phyloP scores from a whole-genome alignment of 2,329 filamentous ascomycete genomes.

The Penicillium hesseltinei region DNA sequence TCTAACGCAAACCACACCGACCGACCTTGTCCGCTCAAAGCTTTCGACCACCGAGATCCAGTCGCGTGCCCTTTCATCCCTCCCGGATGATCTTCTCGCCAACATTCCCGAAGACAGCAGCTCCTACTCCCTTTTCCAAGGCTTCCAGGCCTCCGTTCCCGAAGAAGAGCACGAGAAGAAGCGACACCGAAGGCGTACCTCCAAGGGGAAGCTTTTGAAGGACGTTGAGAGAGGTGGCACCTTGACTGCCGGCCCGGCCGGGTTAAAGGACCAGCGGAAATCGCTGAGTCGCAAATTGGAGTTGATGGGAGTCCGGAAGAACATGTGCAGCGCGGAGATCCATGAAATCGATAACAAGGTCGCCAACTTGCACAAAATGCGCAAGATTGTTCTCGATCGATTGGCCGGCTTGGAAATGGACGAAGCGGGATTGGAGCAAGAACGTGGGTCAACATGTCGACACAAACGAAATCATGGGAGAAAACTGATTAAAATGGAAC shows the following conservation, averaged over 20 bases:
- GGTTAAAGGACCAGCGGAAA: constrained; percentile 76
- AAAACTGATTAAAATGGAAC: constrained; percentile 7
- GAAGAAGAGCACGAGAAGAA: constrained; percentile 63
- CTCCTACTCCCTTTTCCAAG: constrained; percentile 90
- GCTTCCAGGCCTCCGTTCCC: constrained; percentile 87
- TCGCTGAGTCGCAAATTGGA: constrained; percentile 81
- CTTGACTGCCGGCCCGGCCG: constrained; percentile 64
- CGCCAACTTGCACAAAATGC: constrained; percentile 86
- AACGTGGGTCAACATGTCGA: constrained; percentile 57
- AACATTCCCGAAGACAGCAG: constrained; percentile 87
- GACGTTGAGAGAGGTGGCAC: constrained; percentile 57
- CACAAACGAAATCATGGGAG: neutral
- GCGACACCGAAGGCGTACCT: constrained; percentile 67
- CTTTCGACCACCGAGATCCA: constrained; percentile 91
- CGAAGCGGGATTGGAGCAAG: constrained; percentile 84
- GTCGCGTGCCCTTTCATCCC: constrained; percentile 81
- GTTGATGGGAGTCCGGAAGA: constrained; percentile 88
- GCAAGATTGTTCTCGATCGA: constrained; percentile 84
- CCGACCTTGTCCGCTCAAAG: constrained; percentile 86
- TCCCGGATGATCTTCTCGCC: constrained; percentile 83
- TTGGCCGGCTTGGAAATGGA: constrained; percentile 85
- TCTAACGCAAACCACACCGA: constrained; percentile 86
- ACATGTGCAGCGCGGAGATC: constrained; percentile 96
- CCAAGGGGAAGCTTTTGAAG: constrained; percentile 70
- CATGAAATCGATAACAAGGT: constrained; percentile 97